These are phyloP conservation scores for Gypsophila paniculata DNA, from an alignment of 179 eudicot genomes.

Conservation along the genomic window DNA sequence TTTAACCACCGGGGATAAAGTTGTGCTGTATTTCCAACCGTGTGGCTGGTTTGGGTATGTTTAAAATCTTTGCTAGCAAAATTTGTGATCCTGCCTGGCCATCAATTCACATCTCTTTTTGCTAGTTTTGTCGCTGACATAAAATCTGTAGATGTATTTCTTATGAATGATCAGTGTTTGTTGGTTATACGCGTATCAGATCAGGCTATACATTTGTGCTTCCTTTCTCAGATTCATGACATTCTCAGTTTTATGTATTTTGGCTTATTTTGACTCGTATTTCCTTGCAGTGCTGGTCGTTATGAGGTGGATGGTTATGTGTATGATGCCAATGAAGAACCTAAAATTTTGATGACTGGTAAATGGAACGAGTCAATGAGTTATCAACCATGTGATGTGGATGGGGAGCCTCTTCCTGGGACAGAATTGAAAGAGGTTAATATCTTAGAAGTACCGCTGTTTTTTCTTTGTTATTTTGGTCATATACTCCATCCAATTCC, in stretches of 20 bases:
- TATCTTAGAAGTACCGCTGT: conserved; percentile 29
- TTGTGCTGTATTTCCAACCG: conserved; percentile 89
- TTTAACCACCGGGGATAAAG: conserved; percentile 88
- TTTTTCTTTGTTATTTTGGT: neutral
- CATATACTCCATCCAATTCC: too few species aligned
- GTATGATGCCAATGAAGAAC: conserved; percentile 86
- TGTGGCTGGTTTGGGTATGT: conserved; percentile 99
- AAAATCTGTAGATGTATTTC: neutral
- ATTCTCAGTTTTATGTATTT: neutral
- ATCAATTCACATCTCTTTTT: neutral
- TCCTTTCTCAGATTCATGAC: neutral
- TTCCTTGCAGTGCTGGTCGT: conserved; percentile 70
- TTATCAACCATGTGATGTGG: conserved; percentile 89
- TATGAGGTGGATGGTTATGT: conserved; percentile 99
- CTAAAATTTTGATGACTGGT: conserved; percentile 91
- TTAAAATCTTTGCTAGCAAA: conserved; percentile 1
- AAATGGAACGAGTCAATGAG: conserved; percentile 91
- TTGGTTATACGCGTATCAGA: neutral
- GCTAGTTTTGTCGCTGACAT: neutral
- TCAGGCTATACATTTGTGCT: neutral
- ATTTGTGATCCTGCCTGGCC: neutral
- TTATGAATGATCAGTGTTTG: conserved; percentile 7
- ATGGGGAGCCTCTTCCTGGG: conserved; percentile 90
- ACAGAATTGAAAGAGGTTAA: conserved; percentile 86
- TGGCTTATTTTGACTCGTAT: conserved; percentile 18